phyloP scores from a whole-genome alignment of 2,329 filamentous ascomycete genomes.

The Cladosporium austrohemisphaericum region DNA sequence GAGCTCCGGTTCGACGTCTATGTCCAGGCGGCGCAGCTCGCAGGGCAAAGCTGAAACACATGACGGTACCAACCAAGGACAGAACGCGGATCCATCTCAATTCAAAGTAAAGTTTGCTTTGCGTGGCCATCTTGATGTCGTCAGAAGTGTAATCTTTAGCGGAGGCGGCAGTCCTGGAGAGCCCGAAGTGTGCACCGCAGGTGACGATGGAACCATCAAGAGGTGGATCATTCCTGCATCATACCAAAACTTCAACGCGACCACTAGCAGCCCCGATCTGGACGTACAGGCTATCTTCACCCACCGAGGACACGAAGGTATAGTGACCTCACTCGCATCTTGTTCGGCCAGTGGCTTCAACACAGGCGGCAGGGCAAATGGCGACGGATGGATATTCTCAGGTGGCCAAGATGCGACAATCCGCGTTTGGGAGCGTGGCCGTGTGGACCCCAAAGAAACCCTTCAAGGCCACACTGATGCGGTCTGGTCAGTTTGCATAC shows the following conservation, averaged over 20 bases:
- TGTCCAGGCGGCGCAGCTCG: slow-evolving; percentile 64
- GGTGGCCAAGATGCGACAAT: slow-evolving; percentile 92
- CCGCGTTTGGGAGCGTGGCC: slow-evolving; percentile 89
- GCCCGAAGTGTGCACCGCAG: slow-evolving; percentile 92
- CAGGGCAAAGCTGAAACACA: slow-evolving; percentile 54
- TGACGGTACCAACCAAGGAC: slow-evolving; percentile 39
- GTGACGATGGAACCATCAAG: slow-evolving; percentile 94
- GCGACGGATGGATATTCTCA: slow-evolving; percentile 98
- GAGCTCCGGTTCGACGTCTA: slow-evolving; percentile 58
- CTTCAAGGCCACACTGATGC: slow-evolving; percentile 92
- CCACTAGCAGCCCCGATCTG: slow-evolving; percentile 65
- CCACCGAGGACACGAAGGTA: slow-evolving; percentile 86
- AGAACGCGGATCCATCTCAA: slow-evolving; percentile 65
- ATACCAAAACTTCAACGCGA: slow-evolving; percentile 59
- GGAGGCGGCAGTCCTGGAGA: slow-evolving; percentile 93
- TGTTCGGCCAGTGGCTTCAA: slow-evolving; percentile 88
- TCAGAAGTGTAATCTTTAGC: slow-evolving; percentile 92
- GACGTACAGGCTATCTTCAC: slow-evolving; percentile 94
- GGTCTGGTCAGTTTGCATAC: slow-evolving; percentile 90
- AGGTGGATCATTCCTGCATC: slow-evolving; percentile 89
- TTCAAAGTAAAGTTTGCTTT: slow-evolving; percentile 94
- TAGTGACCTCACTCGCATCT: slow-evolving; percentile 80
- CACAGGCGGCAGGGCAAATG: slow-evolving; percentile 79
- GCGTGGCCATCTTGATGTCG: slow-evolving; percentile 87
- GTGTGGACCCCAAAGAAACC: slow-evolving; percentile 92